Conservation (phyloP, 306 rosid species). For the Betula pendula region DNA sequence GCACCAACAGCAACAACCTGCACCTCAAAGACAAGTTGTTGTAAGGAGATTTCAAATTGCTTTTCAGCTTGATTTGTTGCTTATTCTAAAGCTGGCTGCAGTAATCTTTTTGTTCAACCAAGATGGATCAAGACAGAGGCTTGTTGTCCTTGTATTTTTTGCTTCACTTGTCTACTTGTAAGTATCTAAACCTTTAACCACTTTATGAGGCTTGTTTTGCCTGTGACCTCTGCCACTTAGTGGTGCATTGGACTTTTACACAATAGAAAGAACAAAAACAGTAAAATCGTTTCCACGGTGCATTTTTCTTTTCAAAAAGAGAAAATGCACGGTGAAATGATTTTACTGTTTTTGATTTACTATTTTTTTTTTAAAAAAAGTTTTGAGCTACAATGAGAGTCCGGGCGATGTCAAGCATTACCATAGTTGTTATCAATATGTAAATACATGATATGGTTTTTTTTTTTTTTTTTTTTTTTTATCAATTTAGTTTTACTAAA, state of each 20-base stretch:
- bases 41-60: conserved; percentile 89
- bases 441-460: no score
- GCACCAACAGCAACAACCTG: conserved; percentile 68
- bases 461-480: background rate
- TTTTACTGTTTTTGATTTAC: background rate
- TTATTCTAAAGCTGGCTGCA: conserved; percentile 91
- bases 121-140: conserved; percentile 97
- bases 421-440: background rate
- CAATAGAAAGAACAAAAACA: no score
- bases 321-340: conserved; percentile 11
- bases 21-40: conserved; percentile 80
- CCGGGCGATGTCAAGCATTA: no score
- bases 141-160: conserved; percentile 68
- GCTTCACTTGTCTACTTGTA: conserved; percentile 86
- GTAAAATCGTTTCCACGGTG: no score
- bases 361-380: background rate
- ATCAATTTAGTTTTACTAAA: background rate
- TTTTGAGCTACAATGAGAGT: background rate
- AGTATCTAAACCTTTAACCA: conserved; percentile 33
- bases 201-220: background rate
- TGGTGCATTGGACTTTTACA: conserved; percentile 9
- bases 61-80: conserved; percentile 85
- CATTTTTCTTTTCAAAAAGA: no score
- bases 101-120: conserved; percentile 91
- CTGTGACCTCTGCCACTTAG: conserved; percentile 12